A percentile compares a stretch with the other conserved stretches of the same genome.
phyloP scores from a whole-genome alignment of 176 grass and related monocot genomes.

The Paspalum vaginatum region DNA sequence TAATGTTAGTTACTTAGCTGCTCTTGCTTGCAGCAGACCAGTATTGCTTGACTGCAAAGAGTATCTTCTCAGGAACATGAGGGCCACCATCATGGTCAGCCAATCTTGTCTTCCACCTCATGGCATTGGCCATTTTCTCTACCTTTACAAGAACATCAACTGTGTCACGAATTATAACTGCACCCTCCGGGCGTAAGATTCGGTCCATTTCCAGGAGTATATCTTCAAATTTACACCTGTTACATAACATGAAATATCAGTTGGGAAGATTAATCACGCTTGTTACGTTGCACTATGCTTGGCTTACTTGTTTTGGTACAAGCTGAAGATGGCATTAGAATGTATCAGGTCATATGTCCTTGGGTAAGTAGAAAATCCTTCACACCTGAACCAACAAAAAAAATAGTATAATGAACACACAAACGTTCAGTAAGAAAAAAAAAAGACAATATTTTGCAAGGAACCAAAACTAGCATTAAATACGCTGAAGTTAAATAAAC shows the following conservation, averaged over 20 bases:
- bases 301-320: conserved; percentile 79
- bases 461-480: background rate
- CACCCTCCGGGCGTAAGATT: conserved; percentile 79
- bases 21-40: conserved; percentile 53
- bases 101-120: conserved; percentile 68
- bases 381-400: conserved; percentile 65
- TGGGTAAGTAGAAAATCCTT: conserved; percentile 96
- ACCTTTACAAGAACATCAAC: conserved; percentile 66
- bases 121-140: conserved; percentile 65
- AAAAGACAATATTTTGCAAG: background rate
- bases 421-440: background rate
- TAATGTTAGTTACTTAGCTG: conserved; percentile 5
- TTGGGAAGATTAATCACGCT: conserved; percentile 20
- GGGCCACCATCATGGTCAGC: conserved; percentile 71
- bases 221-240: conserved; percentile 85
- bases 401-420: conserved; percentile 23
- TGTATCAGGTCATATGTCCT: conserved; percentile 95
- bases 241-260: conserved; percentile 22
- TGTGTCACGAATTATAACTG: conserved; percentile 75
- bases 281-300: background rate
- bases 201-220: conserved; percentile 92
- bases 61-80: conserved; percentile 76
- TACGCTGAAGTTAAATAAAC: background rate
- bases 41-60: conserved; percentile 82
- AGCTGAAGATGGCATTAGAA: conserved; percentile 68